Evolutionary conservation across 78 protist genomes (phyloP), one percentile per base, ranked within the genome.

Genomic region (Dictyostelium firmibasis): DNA sequence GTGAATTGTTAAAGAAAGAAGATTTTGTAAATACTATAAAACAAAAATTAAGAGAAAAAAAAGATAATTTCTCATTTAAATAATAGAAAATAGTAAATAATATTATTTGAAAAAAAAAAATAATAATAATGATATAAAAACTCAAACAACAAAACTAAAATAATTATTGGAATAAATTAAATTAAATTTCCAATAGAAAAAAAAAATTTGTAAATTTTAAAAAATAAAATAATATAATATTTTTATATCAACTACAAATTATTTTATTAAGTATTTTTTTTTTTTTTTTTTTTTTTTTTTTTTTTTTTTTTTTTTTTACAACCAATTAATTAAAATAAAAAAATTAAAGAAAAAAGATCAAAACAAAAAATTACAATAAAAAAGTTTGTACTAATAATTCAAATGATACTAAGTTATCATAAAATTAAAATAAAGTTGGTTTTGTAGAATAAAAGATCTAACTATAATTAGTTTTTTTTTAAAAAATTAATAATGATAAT

Each of bases 31-130:
- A 74, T 36, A 29, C 64, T 35, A 23, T 85, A 20, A 85, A 74
- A 53, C 69, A 85, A 76, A 85, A 75, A 47, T 18, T 85, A 4
- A 23, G 77, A 53, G 83, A 44, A 53, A 75, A 50, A 20, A 70
- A 36, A 75, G 25, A 41, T 9, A 25, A 38, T 70, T 14, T 67
- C 75, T 33, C 35, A 83, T 53, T 57, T 0, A 57, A 83, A 50
- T 11, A 27, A 27, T 57, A 50, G 23, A 20, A 5, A 67, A 27
- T 67, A 5, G 27, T 27, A 74, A 29, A 35, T 33, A 41, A 41
- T 74, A 5, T 33, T 3, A 57, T 2, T 25, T 7, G 29, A 41
- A 38, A 20, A 92, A 47, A 79, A 50, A 50, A 10, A 50, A 50
- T 50, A 50, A 50, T 50, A 50, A 16, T 16, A 50, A 50, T 47